Conservation (phyloP, 148 eudicot genomes). For the Chenopodium album region DNA sequence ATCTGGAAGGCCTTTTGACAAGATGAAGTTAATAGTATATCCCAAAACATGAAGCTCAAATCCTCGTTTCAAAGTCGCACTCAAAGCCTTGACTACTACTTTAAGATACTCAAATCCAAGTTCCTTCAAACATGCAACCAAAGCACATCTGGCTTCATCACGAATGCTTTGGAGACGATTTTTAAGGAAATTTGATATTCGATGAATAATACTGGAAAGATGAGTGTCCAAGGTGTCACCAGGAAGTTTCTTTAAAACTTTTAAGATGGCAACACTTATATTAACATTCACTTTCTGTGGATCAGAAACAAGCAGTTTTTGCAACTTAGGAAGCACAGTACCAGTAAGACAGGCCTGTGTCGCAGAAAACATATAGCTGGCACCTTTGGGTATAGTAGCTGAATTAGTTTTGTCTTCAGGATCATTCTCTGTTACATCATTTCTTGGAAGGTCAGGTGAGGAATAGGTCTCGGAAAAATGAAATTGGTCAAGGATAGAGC, state of each 20-base stretch:
- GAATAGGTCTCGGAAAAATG: slow-evolving; percentile 51
- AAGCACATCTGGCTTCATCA: slow-evolving; percentile 84
- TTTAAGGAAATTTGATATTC: slow-evolving; percentile 75
- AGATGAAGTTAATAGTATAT: slow-evolving; percentile 67
- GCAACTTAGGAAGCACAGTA: slow-evolving; percentile 67
- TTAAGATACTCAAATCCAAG: slow-evolving; percentile 73
- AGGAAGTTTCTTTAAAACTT: slow-evolving; percentile 78
- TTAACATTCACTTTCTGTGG: slow-evolving; percentile 69
- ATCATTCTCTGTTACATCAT: slow-evolving; percentile 25
- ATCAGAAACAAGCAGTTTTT: slow-evolving; percentile 64
- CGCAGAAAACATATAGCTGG: slow-evolving; percentile 34
- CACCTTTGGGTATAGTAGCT: slow-evolving; percentile 11
- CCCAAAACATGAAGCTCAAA: slow-evolving; percentile 94
- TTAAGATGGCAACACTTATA: slow-evolving; percentile 73
- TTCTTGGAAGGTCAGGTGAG: slow-evolving; percentile 21
- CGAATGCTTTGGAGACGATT: slow-evolving; percentile 74
- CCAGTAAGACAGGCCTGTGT: slow-evolving; percentile 58
- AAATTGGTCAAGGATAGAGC: slow-evolving; percentile 68
- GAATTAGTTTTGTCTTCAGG: slow-evolving; percentile 3
- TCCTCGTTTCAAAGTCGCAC: slow-evolving; percentile 74
- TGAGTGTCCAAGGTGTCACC: slow-evolving; percentile 63
- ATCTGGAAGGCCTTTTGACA: slow-evolving; percentile 51
- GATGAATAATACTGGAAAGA: slow-evolving; percentile 79
- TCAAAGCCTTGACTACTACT: slow-evolving; percentile 64
- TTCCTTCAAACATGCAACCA: slow-evolving; percentile 83